Evolutionary conservation across 2,329 filamentous ascomycete genomes (phyloP).

Genomic region (Epichloe amarillans): DNA sequence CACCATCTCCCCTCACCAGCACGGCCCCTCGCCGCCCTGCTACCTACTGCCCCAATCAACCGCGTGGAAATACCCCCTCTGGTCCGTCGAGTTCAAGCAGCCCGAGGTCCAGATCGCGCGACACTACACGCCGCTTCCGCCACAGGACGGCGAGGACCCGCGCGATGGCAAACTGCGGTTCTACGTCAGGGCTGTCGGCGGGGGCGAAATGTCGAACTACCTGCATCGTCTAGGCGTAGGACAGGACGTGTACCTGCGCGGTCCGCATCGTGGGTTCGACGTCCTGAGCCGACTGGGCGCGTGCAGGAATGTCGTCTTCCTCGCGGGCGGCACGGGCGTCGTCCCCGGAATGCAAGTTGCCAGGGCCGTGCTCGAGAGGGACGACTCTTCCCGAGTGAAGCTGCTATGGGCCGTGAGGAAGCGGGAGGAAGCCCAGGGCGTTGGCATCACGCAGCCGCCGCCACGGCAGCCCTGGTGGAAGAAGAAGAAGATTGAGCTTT

Average conservation of each 20-base stretch:
- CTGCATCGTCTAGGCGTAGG: constrained; percentile 51
- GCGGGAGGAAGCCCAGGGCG: constrained; percentile 36
- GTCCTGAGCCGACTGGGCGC: constrained; percentile 21
- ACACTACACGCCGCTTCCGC: constrained; percentile 79
- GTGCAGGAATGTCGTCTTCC: constrained; percentile 50
- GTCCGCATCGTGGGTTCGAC: constrained; percentile 60
- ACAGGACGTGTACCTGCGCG: constrained; percentile 59
- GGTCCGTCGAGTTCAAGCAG: constrained; percentile 89
- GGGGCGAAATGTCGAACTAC: constrained; percentile 79
- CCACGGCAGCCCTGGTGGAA: constrained; percentile 10
- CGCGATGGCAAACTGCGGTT: constrained; percentile 46
- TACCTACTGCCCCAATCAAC: constrained; percentile 13
- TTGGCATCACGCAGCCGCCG: not conserved
- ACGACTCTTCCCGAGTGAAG: constrained; percentile 32
- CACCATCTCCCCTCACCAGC: constrained; percentile 37
- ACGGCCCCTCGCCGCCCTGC: constrained; percentile 13
- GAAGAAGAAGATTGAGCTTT: constrained; percentile 15
- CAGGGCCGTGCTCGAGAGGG: constrained; percentile 39
- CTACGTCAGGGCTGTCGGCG: constrained; percentile 62
- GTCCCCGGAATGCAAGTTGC: constrained; percentile 78
- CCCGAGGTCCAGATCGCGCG: constrained; percentile 85
- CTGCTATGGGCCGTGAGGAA: constrained; percentile 71
- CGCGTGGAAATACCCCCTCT: constrained; percentile 44
- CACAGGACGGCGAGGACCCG: constrained; percentile 17
- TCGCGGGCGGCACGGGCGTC: constrained; percentile 87